Conservation (phyloP, 257 asterid species). For the Jaltomata sinuosa region DNA sequence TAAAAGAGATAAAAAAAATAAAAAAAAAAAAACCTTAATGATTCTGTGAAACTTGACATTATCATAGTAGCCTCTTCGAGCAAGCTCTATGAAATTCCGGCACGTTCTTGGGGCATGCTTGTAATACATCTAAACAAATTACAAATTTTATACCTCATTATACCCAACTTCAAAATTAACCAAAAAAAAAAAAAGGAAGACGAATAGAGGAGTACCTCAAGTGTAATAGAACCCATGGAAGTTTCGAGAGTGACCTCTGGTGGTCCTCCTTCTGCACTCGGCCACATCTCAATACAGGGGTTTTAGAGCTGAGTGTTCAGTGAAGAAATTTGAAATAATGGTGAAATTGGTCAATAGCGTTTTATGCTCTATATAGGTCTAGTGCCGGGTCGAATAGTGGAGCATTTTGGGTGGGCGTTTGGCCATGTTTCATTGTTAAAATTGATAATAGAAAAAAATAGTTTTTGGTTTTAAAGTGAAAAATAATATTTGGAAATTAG, state of each 20-base stretch:
- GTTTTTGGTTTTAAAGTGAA: no score
- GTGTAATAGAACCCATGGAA: constrained; percentile 82
- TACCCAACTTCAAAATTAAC: background rate
- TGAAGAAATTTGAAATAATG: background rate
- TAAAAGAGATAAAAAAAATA: background rate
- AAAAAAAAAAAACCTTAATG: constrained; percentile 43
- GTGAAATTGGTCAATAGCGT: background rate
- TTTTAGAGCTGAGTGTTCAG: background rate
- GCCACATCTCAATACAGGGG: constrained; percentile 18
- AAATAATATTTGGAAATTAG: no score
- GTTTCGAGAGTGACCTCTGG: constrained; percentile 95
- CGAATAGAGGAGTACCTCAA: constrained; percentile 36
- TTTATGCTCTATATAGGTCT: background rate
- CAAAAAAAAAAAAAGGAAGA: background rate
- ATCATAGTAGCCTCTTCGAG: constrained; percentile 87
- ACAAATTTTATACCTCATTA: background rate
- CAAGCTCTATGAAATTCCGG: constrained; percentile 82
- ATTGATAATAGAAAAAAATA: no score
- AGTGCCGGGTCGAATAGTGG: background rate
- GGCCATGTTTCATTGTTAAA: no score
- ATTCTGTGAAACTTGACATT: constrained; percentile 88
- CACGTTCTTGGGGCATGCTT: constrained; percentile 92
- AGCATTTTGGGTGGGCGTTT: no score
- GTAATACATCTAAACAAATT: constrained; percentile 53
- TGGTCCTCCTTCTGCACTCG: constrained; percentile 61